Base-by-base conservation (phyloP, 352 stramenopile species). In the Pythium biforme region DNA sequence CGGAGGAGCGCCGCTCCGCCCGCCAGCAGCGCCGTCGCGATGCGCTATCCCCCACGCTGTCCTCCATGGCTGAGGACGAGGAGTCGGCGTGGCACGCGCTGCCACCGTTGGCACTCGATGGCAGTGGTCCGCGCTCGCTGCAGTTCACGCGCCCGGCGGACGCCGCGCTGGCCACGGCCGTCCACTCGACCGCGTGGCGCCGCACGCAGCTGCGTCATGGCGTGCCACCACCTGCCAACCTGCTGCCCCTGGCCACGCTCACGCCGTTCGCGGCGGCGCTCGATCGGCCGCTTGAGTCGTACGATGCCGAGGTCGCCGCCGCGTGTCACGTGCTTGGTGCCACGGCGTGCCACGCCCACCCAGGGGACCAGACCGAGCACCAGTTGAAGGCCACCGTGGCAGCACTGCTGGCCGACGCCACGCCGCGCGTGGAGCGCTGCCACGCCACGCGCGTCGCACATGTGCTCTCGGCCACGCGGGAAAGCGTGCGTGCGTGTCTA, bases 121-220 rank as follows among this genome's bases (percentile, higher is more conserved):
- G 56, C 61, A 62, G 61, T 9, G 46, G 26, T 52, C 52, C 58
- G 25, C 54, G 34, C 7, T 71, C 68, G 14, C 63, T 62, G 10
- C 64, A 60, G 15, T 78, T 83, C 45, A 59, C 55, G 2, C 67
- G 53, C 3, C 60, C 75, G 41, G 62, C 71, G 20, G 76, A 88
- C 54, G 74, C 71, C 3, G 70, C 88, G 22, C 66, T 81, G 11
- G 67, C 75, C 48, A 67, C 66, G 10, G 60, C 77, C 25, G 53
- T 84, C 43, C 83, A 90, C 59, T 85, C 83, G 20, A 92, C 83
- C 0, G 74, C 79, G 17, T 92, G 83, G 83, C 76, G 83, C 22
- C 74, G 76, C 55, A 31, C 86, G 9, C 71, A 74, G 10, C 37
- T 89, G 4, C 45, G 62, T 7, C 22, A 31, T 0, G 65, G 67